These are phyloP conservation scores for Eutrema japonicum DNA, from an alignment of 345 rosid species.

Conservation along the genomic window DNA sequence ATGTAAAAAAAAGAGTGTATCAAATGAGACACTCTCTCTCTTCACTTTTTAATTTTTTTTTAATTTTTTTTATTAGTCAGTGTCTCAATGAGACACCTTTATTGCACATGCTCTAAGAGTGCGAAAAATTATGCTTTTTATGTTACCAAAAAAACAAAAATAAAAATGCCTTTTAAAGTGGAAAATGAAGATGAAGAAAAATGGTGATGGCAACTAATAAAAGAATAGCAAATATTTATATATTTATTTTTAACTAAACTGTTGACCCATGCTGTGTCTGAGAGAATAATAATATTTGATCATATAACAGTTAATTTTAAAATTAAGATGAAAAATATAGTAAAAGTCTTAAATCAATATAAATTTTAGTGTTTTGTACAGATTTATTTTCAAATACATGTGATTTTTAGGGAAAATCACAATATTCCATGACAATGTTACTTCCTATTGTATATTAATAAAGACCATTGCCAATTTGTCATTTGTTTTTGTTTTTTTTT, in stretches of 20 bases:
- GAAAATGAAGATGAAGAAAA: not conserved
- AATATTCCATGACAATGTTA: not conserved
- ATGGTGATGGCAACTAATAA: not conserved
- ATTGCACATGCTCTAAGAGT: too few relatives aligned
- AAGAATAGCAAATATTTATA: not conserved
- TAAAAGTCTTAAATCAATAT: not conserved
- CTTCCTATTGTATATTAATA: not conserved
- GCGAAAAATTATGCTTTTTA: not conserved
- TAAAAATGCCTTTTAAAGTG: not conserved
- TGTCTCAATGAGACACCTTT: too few relatives aligned
- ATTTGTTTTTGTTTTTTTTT: not conserved
- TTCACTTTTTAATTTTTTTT: too few relatives aligned
- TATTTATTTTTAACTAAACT: not conserved
- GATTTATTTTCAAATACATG: not conserved
- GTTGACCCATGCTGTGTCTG: not conserved
- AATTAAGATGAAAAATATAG: not conserved
- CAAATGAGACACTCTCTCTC: too few relatives aligned
- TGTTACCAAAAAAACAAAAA: too few relatives aligned
- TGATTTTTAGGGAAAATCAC: not conserved
- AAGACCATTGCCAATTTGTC: not conserved
- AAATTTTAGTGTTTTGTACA: not conserved
- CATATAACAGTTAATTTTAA: not conserved
- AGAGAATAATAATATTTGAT: conserved; percentile 1
- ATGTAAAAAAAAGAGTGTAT: too few relatives aligned
- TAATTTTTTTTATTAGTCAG: too few relatives aligned